phyloP scores from a whole-genome alignment of 163 green algal genomes.

The Prototheca wickerhamii region DNA sequence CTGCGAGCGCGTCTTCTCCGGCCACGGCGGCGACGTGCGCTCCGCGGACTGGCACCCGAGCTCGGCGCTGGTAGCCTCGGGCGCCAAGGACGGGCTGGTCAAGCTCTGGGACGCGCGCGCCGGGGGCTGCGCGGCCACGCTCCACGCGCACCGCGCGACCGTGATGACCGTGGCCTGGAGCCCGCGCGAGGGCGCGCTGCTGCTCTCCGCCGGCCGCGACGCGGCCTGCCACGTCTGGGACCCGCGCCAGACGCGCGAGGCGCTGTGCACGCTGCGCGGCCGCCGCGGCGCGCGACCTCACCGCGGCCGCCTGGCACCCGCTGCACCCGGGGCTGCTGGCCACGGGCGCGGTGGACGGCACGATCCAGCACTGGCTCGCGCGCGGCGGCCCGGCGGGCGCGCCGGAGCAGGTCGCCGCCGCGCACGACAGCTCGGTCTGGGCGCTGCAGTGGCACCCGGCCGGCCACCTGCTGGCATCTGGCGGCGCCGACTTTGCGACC shows the following conservation, averaged over 20 bases:
- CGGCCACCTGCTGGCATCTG: conserved; percentile 68
- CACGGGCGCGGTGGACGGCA: background rate
- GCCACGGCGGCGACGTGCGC: conserved; percentile 85
- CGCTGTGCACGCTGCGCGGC: conserved; percentile 60
- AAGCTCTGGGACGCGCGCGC: conserved; percentile 85
- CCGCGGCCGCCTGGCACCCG: conserved; percentile 73
- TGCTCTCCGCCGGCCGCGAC: conserved; percentile 72
- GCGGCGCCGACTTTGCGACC: conserved; percentile 24
- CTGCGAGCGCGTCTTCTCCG: conserved; percentile 37
- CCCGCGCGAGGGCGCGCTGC: conserved; percentile 77
- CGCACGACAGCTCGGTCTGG: conserved; percentile 61
- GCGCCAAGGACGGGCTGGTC: conserved; percentile 74
- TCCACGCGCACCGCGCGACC: conserved; percentile 81
- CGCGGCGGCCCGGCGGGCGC: background rate
- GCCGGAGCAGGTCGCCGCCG: conserved; percentile 42
- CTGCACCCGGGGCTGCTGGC: conserved; percentile 7
- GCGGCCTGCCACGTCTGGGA: conserved; percentile 56
- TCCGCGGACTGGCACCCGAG: conserved; percentile 77
- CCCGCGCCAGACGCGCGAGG: conserved; percentile 48
- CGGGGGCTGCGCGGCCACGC: conserved; percentile 42
- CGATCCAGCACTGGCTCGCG: background rate
- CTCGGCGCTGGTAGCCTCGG: conserved; percentile 64
- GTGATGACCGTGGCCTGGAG: conserved; percentile 83
- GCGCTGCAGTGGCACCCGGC: conserved; percentile 69
- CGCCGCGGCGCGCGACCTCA: conserved; percentile 77